Base-by-base conservation (phyloP, 352 stramenopile species). In the Hyaloperonospora brassicae region DNA sequence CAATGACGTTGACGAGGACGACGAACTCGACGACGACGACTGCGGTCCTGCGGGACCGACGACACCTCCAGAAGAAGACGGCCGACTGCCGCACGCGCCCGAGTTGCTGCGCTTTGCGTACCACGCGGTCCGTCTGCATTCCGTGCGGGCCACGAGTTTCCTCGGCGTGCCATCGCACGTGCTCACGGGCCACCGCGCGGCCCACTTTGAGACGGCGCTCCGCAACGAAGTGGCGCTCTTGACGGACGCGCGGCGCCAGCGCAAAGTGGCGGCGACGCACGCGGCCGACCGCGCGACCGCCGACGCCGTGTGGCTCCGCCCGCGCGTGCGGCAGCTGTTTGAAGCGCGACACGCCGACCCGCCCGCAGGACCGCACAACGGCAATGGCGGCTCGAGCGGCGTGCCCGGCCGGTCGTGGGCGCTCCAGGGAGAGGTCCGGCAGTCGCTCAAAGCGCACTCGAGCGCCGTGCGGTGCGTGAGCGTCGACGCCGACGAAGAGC, bases 391-490 rank as follows among this genome's bases (percentile, higher is more conserved):
- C 14, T 36, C 44, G 0, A 35, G 52, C 14, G 50, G 58, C n/a
- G 38, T 55, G 3, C 46, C 59, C 0, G 62, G 59, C 2, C 38
- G 41, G 11, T 69, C 66, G 0, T 75, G 66, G 67, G 54, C 54
- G 46, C 46, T 76, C 8, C 57, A 21, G 42, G 55, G 51, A 0
- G 77, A 90, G 36, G 64, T 90, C 5, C 72, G 68, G 0, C 64
- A 81, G 52, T 73, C 59, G 0, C 72, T 87, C 21, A 76, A 83
- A 47, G 80, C 76, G 0, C 80, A 90, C 55, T 87, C 77, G 1
- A 90, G 76, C 43, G 57, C 53, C 5, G 73, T 86, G 5, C 73
- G 74, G 9, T 71, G 64, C 5, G 59, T 87, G 2, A 71, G 56
- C 39, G 73, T 88, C 23, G 78, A 88, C 27, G 38, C 57, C 6